Evolutionary conservation across 2,329 filamentous ascomycete species (phyloP).

Genomic region (Zopfia rhizophila): DNA sequence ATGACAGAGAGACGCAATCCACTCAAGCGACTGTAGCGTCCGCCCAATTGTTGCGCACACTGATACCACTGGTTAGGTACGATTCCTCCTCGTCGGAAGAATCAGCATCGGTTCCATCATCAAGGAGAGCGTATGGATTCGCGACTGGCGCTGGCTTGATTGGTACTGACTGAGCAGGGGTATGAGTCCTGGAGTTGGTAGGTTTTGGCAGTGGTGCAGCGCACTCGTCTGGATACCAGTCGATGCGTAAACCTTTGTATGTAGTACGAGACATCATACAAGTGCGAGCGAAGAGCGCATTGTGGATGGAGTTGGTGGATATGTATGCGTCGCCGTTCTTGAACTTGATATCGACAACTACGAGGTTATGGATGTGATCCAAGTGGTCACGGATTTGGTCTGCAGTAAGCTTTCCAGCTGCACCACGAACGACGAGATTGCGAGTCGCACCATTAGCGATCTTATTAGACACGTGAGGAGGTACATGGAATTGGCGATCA

Average conservation of each 20-base stretch:
- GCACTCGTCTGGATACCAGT: conserved; percentile 79
- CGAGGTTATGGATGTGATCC: conserved; percentile 83
- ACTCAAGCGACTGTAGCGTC: conserved; percentile 33
- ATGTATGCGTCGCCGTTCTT: conserved; percentile 70
- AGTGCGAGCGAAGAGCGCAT: conserved; percentile 77
- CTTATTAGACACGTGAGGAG: conserved; percentile 71
- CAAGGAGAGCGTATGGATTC: conserved; percentile 45
- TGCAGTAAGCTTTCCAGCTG: conserved; percentile 67
- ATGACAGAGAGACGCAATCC: too few relatives aligned
- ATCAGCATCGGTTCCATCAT: conserved; percentile 35
- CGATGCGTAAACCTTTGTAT: conserved; percentile 77
- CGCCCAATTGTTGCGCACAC: conserved; percentile 32
- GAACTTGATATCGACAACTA: conserved; percentile 73
- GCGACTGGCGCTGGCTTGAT: conserved; percentile 34
- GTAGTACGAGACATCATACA: conserved; percentile 77
- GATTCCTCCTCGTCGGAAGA: conserved; percentile 40
- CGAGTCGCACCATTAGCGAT: conserved; percentile 74
- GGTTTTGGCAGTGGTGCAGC: conserved; percentile 63
- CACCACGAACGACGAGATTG: conserved; percentile 75
- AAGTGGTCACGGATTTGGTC: conserved; percentile 75
- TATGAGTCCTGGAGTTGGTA: conserved; percentile 18
- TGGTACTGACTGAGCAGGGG: conserved; percentile 14
- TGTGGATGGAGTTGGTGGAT: conserved; percentile 79
- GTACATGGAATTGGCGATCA: conserved; percentile 74
- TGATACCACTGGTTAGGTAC: conserved; percentile 32